Evolutionary conservation across 495 filamentous ascomycete genomes (phyloP).

Genomic region (Aspergillus ellipticus): DNA sequence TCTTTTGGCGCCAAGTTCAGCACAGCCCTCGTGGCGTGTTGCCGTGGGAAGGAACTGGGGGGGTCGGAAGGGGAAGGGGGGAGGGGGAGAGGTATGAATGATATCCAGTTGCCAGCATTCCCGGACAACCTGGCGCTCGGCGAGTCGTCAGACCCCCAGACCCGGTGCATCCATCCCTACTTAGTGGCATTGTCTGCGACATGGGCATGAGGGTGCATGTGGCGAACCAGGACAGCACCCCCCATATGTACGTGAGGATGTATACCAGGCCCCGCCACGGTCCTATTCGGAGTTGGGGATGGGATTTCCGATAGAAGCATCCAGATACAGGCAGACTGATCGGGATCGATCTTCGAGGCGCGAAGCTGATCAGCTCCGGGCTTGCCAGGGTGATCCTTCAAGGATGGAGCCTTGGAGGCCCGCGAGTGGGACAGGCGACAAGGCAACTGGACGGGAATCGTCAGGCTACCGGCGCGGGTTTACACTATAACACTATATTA

Average conservation of each 20-base stretch:
- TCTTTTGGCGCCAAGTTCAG: neutral
- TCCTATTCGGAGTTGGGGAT: neutral
- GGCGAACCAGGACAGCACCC: too few relatives aligned
- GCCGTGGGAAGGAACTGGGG: neutral
- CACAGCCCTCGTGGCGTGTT: neutral
- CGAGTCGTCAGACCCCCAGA: too few relatives aligned
- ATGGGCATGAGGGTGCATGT: too few relatives aligned
- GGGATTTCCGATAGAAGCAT: neutral
- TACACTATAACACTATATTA: too few relatives aligned
- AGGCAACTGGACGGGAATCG: neutral
- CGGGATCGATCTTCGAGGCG: neutral
- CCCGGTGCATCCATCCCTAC: too few relatives aligned
- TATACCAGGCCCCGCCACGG: neutral
- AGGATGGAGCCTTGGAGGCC: too few relatives aligned
- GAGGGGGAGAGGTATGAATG: neutral
- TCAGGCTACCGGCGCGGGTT: neutral
- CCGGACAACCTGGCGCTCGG: too few relatives aligned
- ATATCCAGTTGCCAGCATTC: neutral
- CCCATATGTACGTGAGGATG: neutral
- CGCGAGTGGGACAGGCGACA: neutral
- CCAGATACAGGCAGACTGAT: neutral
- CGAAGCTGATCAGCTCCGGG: neutral
- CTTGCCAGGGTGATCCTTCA: neutral
- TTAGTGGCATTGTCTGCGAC: too few relatives aligned
- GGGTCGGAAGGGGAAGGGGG: neutral